Base-by-base conservation (phyloP, 2,329 filamentous ascomycete genomes). In the Westerdykella aurantiaca region DNA sequence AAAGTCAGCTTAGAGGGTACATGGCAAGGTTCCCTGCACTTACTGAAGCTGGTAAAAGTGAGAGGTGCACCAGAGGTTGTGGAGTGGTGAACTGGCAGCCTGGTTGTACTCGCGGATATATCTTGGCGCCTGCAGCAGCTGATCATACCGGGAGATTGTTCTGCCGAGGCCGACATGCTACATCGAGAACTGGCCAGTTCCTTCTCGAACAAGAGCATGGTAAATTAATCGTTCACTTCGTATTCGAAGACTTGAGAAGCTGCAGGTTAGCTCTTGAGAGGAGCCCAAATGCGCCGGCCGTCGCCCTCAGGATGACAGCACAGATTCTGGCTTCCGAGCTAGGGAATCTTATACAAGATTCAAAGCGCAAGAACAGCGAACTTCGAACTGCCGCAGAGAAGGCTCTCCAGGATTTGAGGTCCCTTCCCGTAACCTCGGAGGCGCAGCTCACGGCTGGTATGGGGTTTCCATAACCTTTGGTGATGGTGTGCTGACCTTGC, bases 281-380 rank as follows among this genome's bases (percentile, higher is more conserved):
- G 11, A 29, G 50, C 42, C 53, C 47, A 50, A 44, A 61, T 61
- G 52, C 52, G 39, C 43, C 50, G 45, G 51, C 49, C 39, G 39
- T 39, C 42, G 38, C 41, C 47, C 46, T 44, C 50, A 83, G 72
- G 60, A 95, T 95, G 89, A 94, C 89, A 68, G 85, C 88, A 60
- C 88, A 94, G 78, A 83, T 95, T 61, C 79, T 96, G 60, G 82
- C 84, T 63, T 83, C 86, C 46, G 90, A 96, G 78, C 80, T 96
- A 67, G 81, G 85, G 61, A 94, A 88, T 72, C 81, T 96, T 66
- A 85, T 95, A 59, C 88, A 94, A 69, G 93, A 98, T 74, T 93
- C 90, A 65, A 97, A 95, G 71, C 81, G 91, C 60, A 97, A 95
- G 71, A 85, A 96, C 68, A 81, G 85, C 56, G 93, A 97, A 60